Evolutionary conservation across 176 grass and related monocot species (phyloP).

Genomic region (Echinochloa phyllopogon): DNA sequence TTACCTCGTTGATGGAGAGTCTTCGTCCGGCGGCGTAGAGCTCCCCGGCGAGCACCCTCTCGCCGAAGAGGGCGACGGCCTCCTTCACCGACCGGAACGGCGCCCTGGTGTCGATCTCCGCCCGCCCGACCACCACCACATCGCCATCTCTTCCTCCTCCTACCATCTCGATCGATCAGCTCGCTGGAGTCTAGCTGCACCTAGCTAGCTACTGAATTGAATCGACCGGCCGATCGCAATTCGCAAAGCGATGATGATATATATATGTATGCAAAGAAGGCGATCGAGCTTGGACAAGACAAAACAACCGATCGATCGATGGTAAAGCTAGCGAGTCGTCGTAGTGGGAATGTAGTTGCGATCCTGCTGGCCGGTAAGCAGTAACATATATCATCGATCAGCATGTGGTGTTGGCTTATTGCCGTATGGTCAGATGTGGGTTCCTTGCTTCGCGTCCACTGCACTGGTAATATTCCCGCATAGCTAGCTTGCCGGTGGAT

Average conservation of each 20-base stretch:
- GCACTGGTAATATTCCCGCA: conserved; percentile 79
- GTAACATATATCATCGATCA: too few species aligned
- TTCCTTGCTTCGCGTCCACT: conserved; percentile 95
- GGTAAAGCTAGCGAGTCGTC: too few species aligned
- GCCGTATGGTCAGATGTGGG: conserved; percentile 19
- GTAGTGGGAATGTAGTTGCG: conserved; percentile 71
- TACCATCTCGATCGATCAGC: not conserved
- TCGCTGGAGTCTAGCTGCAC: not conserved
- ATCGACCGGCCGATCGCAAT: not conserved
- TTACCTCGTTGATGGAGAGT: conserved; percentile 54
- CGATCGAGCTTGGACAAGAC: not conserved
- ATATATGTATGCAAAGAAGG: not conserved
- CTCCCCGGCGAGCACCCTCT: conserved; percentile 76
- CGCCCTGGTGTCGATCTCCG: conserved; percentile 85
- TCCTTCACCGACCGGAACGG: conserved; percentile 95
- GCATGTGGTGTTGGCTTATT: not conserved
- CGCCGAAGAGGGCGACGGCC: conserved; percentile 87
- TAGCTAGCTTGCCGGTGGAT: not conserved
- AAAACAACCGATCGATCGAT: conserved; percentile 19
- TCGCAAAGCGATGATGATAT: not conserved
- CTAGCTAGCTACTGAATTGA: not conserved
- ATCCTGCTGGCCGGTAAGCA: too few species aligned
- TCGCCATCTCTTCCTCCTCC: not conserved
- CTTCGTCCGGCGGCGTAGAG: conserved; percentile 50
- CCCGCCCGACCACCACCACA: conserved; percentile 46